Percentiles rank a stretch among this genome's conserved stretches.
phyloP scores from a whole-genome alignment of 2,329 filamentous ascomycete genomes.

The Neopestalotiopsis sp. region DNA sequence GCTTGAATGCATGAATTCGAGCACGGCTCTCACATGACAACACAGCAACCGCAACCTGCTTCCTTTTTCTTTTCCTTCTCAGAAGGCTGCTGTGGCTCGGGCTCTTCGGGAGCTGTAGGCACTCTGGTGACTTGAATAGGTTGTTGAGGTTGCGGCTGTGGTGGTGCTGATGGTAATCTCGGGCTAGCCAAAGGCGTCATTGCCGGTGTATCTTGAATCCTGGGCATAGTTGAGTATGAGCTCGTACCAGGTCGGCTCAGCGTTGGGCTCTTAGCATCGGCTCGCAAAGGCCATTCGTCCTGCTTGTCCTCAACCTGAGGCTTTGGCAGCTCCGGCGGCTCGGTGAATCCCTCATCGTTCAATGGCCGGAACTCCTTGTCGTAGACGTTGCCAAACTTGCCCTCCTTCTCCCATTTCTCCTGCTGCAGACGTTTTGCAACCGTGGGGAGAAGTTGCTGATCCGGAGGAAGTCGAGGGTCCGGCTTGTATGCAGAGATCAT shows the following conservation, averaged over 20 bases:
- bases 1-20: background rate
- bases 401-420: constrained; percentile 93
- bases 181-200: constrained; percentile 50
- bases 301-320: constrained; percentile 31
- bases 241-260: constrained; percentile 49
- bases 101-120: constrained; percentile 58
- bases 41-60: constrained; percentile 71
- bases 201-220: constrained; percentile 53
- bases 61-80: constrained; percentile 56
- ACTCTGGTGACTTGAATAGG: constrained; percentile 48
- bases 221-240: constrained; percentile 69
- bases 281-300: constrained; percentile 65
- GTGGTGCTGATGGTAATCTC: constrained; percentile 47
- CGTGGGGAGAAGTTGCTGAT: constrained; percentile 94
- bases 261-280: constrained; percentile 54
- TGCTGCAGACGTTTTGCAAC: constrained; percentile 90
- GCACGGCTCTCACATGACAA: constrained; percentile 69
- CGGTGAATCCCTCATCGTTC: constrained; percentile 65
- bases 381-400: constrained; percentile 82
- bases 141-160: constrained; percentile 43
- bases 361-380: constrained; percentile 87
- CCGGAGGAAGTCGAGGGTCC: constrained; percentile 89
- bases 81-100: constrained; percentile 32
- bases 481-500: constrained; percentile 93
- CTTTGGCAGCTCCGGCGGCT: constrained; percentile 47